Base-by-base conservation (phyloP, 2,329 filamentous ascomycete genomes). In the Curvularia hawaiiensis region DNA sequence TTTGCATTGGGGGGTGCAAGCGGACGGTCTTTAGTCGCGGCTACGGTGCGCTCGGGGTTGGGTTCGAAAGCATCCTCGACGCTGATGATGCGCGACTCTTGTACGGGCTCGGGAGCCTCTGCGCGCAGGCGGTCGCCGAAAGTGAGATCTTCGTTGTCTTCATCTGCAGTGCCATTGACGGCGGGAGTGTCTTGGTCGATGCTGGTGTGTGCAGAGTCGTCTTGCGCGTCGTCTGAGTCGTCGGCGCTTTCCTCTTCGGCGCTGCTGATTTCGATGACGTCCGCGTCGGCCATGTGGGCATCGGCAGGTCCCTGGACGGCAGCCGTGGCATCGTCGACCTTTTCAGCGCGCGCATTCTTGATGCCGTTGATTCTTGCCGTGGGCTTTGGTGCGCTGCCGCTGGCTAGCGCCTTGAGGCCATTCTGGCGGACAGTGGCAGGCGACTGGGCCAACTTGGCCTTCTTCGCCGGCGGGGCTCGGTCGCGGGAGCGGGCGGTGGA, bases 51-150 rank as follows among this genome's bases (percentile, higher is more conserved):
- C 63, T 77, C 79, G 30, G 79, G 75, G 52, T 78, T 77, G 49
- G 73, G 65, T 56, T 69, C 70, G 52, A 81, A 77, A 4, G 88
- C 80, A 46, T 86, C 82, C 43, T 87, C 79, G 7, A 97, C 91
- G 65, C 96, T 90, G 68, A 97, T 89, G 49, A 89, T 85, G 28
- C 68, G 69, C 28, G 72, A 66, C 41, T 65, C 64, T 44, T 54
- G 63, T 14, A 65, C 58, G 7, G 63, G 61, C 54, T 69, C 70
- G 8, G 68, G 64, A 55, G 88, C 86, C 65, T 86, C 82, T 46
- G 84, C 84, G 63, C 88, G 89, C 41, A 96, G 82, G 45, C 96
- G 85, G 73, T 98, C 94, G 67, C 92, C 94, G 74, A 98, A 96
- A 0, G 92, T 91, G 3, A 91, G 90, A 62, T 85, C 84, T 50